Evolutionary conservation across 371 early-diverging fungal species (phyloP).

Genomic region (Saksenaea vasiformis): DNA sequence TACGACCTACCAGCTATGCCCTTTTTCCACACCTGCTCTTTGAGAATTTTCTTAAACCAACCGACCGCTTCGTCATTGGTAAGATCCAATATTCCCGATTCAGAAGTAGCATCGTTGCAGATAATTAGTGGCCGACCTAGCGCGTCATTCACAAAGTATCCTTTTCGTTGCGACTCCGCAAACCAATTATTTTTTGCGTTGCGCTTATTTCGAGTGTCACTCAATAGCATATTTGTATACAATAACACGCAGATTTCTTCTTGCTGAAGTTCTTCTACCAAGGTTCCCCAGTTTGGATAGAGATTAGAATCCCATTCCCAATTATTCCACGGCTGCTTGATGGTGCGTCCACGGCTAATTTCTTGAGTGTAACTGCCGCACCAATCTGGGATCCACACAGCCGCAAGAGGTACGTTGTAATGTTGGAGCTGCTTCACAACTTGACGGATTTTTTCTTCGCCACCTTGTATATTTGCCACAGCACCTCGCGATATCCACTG

Average conservation of each 20-base stretch:
- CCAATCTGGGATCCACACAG: constrained; percentile 54
- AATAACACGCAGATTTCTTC: constrained; percentile 22
- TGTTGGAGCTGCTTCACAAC: constrained; percentile 29
- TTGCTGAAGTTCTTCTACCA: constrained; percentile 34
- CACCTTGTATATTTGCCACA: constrained; percentile 53
- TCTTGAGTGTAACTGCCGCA: constrained; percentile 38
- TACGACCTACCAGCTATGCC: constrained; percentile 34
- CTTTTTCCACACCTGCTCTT: constrained; percentile 29
- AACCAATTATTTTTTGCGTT: constrained; percentile 28
- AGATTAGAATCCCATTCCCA: constrained; percentile 46
- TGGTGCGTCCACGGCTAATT: constrained; percentile 16
- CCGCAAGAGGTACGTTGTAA: constrained; percentile 38
- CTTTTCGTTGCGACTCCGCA: constrained; percentile 32
- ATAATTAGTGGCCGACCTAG: background rate
- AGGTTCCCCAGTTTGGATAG: constrained; percentile 48
- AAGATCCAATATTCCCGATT: constrained; percentile 44
- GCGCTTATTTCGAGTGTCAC: constrained; percentile 11
- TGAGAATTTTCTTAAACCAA: constrained; percentile 48
- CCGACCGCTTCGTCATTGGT: constrained; percentile 42
- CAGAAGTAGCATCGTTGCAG: constrained; percentile 3
- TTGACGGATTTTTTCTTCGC: constrained; percentile 34
- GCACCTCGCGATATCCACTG: constrained; percentile 50
- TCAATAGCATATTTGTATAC: constrained; percentile 47
- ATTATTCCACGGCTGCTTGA: constrained; percentile 47
- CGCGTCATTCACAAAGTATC: constrained; percentile 33